These are phyloP conservation scores for Xylariaceae sp. DNA, from an alignment of 2,329 filamentous ascomycete genomes.

Conservation along the genomic window DNA sequence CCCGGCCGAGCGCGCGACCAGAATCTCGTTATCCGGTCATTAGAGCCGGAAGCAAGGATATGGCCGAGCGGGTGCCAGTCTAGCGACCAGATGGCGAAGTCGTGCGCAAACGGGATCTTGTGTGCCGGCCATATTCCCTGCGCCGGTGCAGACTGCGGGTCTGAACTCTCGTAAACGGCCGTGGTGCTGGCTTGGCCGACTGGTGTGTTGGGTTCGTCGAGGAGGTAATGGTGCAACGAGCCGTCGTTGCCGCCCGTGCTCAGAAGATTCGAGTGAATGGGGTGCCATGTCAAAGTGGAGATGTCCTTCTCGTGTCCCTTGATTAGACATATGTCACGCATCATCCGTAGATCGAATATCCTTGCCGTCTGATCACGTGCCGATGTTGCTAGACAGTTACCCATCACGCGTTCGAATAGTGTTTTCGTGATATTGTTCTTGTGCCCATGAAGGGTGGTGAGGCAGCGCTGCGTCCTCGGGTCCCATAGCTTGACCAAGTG, in stretches of 20 bases:
- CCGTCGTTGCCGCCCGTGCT: constrained; percentile 89
- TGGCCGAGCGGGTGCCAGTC: constrained; percentile 98
- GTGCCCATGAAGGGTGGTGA: constrained; percentile 92
- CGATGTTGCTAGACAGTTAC: constrained; percentile 81
- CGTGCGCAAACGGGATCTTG: constrained; percentile 79
- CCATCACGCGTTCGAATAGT: constrained; percentile 79
- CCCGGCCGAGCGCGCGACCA: constrained; percentile 90
- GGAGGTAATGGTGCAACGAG: constrained; percentile 85
- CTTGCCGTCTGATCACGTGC: constrained; percentile 89
- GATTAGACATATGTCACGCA: constrained; percentile 92
- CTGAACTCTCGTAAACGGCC: constrained; percentile 79
- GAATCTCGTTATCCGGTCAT: constrained; percentile 93
- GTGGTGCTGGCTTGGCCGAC: constrained; percentile 63
- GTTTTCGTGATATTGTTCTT: constrained; percentile 97
- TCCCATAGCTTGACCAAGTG: constrained; percentile 98
- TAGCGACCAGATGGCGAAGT: constrained; percentile 94
- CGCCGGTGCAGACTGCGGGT: constrained; percentile 71
- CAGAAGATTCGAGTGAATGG: constrained; percentile 80
- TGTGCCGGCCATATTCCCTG: constrained; percentile 94
- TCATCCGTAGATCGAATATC: constrained; percentile 93
- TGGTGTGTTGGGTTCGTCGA: constrained; percentile 88
- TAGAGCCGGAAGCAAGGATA: constrained; percentile 90
- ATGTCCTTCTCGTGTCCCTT: constrained; percentile 96
- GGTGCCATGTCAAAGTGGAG: constrained; percentile 88
- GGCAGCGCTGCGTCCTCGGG: constrained; percentile 79